Evolutionary conservation across 345 rosid genomes (phyloP).

Genomic region (Citrus unshiu): DNA sequence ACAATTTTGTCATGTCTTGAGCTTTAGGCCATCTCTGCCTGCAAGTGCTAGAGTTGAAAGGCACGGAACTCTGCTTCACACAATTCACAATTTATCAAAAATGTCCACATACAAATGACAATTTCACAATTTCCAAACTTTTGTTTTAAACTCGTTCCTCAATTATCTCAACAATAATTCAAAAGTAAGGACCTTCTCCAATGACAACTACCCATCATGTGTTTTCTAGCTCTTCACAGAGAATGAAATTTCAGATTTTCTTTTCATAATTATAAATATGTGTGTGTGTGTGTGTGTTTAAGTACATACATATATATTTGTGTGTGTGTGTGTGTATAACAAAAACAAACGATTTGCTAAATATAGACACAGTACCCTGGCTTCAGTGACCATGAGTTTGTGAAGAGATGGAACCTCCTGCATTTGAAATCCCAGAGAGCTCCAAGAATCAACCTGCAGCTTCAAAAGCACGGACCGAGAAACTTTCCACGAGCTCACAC

Average conservation of each 20-base stretch:
- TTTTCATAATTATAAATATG: not conserved
- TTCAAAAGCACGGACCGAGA: constrained; percentile 37
- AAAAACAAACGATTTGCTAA: not conserved
- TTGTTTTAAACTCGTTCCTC: not conserved
- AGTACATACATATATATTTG: too few relatives aligned
- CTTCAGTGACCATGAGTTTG: constrained; percentile 57
- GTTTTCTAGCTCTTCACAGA: not conserved
- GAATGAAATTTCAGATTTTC: not conserved
- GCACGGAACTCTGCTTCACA: not conserved
- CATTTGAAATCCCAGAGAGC: constrained; percentile 62
- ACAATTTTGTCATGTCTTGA: not conserved
- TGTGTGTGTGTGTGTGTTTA: too few relatives aligned
- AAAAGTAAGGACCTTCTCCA: not conserved
- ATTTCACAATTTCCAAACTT: not conserved
- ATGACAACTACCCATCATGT: not conserved
- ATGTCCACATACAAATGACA: not conserved
- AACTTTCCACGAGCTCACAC: constrained; percentile 64
- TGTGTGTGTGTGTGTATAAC: too few relatives aligned
- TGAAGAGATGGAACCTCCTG: constrained; percentile 67
- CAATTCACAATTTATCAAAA: not conserved
- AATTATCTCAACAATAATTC: not conserved
- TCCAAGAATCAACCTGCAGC: constrained; percentile 69
- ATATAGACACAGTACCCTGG: constrained; percentile 43
- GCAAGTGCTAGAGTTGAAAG: not conserved
- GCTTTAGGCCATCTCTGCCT: not conserved